phyloP scores from a whole-genome alignment of 345 rosid species.

The Ceriops decandra region DNA sequence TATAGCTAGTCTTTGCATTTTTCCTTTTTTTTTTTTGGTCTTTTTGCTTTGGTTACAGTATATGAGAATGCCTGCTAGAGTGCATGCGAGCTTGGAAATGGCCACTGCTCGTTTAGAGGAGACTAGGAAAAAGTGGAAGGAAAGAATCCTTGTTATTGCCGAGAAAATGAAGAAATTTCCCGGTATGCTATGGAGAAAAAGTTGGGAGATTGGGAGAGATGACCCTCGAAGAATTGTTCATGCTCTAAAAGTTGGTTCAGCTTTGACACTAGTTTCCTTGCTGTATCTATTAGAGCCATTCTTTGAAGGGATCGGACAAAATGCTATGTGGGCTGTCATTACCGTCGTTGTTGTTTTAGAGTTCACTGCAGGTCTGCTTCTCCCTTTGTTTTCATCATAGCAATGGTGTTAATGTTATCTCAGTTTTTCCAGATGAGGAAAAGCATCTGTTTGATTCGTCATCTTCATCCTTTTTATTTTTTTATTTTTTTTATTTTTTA shows the following conservation, averaged over 20 bases:
- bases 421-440: neutral
- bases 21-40: neutral
- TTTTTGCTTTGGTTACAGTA: neutral
- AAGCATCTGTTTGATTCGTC: neutral
- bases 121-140: constrained; percentile 23
- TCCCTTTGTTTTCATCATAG: neutral
- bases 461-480: neutral
- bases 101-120: constrained; percentile 6
- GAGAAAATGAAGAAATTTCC: constrained; percentile 40
- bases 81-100: constrained; percentile 5
- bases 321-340: constrained; percentile 80
- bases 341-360: constrained; percentile 85
- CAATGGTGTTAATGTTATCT: too few relatives aligned
- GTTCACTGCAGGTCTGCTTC: constrained; percentile 55
- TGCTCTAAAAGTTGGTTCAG: constrained; percentile 71
- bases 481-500: neutral
- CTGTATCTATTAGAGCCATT: constrained; percentile 62
- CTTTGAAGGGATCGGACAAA: constrained; percentile 53
- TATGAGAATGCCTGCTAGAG: neutral
- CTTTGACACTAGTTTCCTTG: constrained; percentile 66
- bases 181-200: constrained; percentile 19
- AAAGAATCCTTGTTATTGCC: constrained; percentile 13
- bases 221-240: constrained; percentile 74
- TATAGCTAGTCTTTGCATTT: neutral
- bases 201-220: constrained; percentile 54